A percentile compares a stretch with the other conserved stretches of the same genome.
Evolutionary conservation across 495 filamentous ascomycete species (phyloP).

Genomic region (Letharia lupina): DNA sequence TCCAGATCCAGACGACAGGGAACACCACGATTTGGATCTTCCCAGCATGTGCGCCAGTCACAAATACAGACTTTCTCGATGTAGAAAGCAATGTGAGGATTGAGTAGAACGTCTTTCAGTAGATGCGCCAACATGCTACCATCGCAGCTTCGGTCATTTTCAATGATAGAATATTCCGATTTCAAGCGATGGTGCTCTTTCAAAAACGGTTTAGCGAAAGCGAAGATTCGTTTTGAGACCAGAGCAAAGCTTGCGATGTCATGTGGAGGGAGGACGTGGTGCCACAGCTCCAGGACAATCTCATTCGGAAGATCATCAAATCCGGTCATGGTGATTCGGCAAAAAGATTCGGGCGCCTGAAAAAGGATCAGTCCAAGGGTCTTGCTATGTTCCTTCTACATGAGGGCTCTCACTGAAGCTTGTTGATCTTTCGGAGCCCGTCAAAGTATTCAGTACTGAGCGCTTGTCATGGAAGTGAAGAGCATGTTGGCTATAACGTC

Average conservation of each 20-base stretch:
- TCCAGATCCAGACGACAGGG: too few relatives aligned
- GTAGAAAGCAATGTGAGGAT: not conserved
- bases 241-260: slow-evolving; percentile 4
- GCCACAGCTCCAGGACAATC: not conserved
- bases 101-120: not conserved
- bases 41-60: not conserved
- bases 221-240: not conserved
- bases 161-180: not conserved
- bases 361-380: not conserved
- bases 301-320: not conserved
- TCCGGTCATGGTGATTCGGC: not conserved
- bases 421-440: too few relatives aligned
- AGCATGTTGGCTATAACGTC: too few relatives aligned
- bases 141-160: not conserved
- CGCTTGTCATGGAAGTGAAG: too few relatives aligned
- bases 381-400: too few relatives aligned
- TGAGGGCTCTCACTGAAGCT: too few relatives aligned
- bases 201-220: not conserved
- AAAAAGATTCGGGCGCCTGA: not conserved
- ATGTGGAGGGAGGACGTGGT: not conserved
- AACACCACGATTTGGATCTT: not conserved
- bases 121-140: not conserved
- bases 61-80: not conserved
- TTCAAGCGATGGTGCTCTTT: not conserved
- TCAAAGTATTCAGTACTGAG: too few relatives aligned